phyloP scores from a whole-genome alignment of 305 asterid genomes.

The Withania somnifera region DNA sequence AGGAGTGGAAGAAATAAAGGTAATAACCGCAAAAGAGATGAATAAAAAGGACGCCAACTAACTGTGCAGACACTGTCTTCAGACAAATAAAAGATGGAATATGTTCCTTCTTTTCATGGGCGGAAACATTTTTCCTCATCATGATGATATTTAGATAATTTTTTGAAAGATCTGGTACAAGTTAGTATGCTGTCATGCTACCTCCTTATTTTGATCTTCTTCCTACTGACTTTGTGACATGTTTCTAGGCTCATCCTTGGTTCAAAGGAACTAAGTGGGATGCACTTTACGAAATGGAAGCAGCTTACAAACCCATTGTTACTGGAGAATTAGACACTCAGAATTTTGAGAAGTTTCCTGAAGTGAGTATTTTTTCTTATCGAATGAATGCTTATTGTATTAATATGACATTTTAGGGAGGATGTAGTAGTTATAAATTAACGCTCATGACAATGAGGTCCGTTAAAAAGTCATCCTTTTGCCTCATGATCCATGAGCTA shows the following conservation, averaged over 20 bases:
- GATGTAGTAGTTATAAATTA: neutral
- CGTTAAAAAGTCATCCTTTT: neutral
- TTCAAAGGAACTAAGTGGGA: slow-evolving; percentile 73
- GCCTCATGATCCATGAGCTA: neutral
- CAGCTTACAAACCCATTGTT: slow-evolving; percentile 81
- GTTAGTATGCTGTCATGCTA: neutral
- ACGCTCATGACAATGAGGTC: neutral
- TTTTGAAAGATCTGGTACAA: neutral
- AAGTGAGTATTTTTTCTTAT: slow-evolving; percentile 37
- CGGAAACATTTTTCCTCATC: neutral
- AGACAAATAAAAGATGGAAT: neutral
- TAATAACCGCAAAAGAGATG: slow-evolving; percentile 7
- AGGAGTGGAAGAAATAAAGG: slow-evolving; percentile 95
- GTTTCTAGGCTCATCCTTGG: slow-evolving; percentile 88
- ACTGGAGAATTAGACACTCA: slow-evolving; percentile 91
- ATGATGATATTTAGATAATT: neutral
- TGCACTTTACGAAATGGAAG: slow-evolving; percentile 78
- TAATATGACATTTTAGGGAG: neutral
- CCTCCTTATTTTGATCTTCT: neutral
- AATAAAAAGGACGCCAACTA: neutral
- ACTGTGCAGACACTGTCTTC: neutral
- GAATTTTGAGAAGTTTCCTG: slow-evolving; percentile 85
- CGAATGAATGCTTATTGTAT: neutral
- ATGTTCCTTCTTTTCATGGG: neutral
- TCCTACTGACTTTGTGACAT: neutral